These are phyloP conservation scores for Tilletia caries DNA, from an alignment of 1,284 basidiomycete genomes.

Conservation along the genomic window DNA sequence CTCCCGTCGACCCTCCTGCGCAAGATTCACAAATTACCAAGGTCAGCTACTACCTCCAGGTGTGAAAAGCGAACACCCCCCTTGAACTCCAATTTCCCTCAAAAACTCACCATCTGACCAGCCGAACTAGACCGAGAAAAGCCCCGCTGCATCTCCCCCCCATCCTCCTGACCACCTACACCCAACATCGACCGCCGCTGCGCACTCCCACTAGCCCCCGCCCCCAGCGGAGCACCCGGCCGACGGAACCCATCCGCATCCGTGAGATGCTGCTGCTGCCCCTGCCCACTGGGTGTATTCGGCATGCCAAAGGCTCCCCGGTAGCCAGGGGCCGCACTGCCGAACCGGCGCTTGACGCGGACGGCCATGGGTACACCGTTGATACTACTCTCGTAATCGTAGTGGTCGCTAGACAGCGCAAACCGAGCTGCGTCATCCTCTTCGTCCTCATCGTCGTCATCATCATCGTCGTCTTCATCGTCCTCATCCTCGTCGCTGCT, in stretches of 20 bases:
- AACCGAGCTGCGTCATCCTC: constrained; percentile 2
- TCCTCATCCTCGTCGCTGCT: not conserved
- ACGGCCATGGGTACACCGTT: not conserved
- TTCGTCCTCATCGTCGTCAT: not conserved
- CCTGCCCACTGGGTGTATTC: not conserved
- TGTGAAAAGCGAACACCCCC: too few species aligned
- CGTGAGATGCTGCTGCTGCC: too few species aligned
- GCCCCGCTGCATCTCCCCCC: not conserved
- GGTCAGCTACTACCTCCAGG: too few species aligned
- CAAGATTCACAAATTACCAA: too few species aligned
- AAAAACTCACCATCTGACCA: constrained; percentile 1
- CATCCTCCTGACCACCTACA: not conserved
- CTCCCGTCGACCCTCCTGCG: too few species aligned
- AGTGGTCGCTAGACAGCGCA: constrained; percentile 9
- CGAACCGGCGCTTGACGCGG: not conserved
- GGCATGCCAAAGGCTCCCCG: not conserved
- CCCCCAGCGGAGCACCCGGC: not conserved
- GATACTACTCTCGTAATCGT: not conserved
- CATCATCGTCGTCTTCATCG: constrained; percentile 3
- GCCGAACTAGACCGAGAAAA: not conserved
- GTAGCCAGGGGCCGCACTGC: not conserved
- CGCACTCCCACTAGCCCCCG: not conserved
- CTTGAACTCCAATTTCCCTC: too few species aligned
- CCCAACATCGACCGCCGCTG: not conserved
- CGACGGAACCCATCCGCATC: constrained; percentile 7